phyloP scores from a whole-genome alignment of 2,329 filamentous ascomycete species.

The Alternaria tenuissima region DNA sequence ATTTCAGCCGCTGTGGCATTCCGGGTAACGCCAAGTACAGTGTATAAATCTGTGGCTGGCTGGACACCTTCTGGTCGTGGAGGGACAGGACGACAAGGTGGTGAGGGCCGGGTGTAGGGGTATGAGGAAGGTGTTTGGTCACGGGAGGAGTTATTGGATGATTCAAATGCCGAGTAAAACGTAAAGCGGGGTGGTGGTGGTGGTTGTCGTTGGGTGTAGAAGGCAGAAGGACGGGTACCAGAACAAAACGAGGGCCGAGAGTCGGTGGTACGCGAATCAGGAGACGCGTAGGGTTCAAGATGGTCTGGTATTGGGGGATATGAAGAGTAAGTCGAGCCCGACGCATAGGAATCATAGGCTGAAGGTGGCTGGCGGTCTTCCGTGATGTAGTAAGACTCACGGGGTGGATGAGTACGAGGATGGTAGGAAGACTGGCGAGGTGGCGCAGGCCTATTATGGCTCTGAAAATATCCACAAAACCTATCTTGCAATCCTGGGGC shows the following conservation, averaged over 20 bases:
- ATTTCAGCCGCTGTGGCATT: constrained; percentile 79
- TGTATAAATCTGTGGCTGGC: constrained; percentile 72
- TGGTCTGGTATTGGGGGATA: neutral
- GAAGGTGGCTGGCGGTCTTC: neutral
- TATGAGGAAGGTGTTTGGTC: neutral
- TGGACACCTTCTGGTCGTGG: neutral
- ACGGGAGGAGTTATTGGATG: neutral
- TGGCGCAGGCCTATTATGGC: neutral
- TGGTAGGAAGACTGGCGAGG: neutral
- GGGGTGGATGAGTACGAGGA: neutral
- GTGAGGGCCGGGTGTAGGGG: neutral
- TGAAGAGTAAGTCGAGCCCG: neutral
- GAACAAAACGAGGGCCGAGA: neutral
- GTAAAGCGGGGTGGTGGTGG: neutral
- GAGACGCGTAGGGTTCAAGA: neutral
- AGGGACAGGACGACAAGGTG: neutral
- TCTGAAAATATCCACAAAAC: neutral
- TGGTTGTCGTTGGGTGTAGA: neutral
- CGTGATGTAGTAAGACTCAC: neutral
- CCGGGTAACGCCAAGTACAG: constrained; percentile 79
- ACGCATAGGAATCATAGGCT: neutral
- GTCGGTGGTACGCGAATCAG: neutral
- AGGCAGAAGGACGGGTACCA: neutral
- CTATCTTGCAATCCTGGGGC: neutral
- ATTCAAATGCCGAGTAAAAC: neutral